phyloP scores from a whole-genome alignment of 2,329 filamentous ascomycete species.

The Helminthosporium solani region DNA sequence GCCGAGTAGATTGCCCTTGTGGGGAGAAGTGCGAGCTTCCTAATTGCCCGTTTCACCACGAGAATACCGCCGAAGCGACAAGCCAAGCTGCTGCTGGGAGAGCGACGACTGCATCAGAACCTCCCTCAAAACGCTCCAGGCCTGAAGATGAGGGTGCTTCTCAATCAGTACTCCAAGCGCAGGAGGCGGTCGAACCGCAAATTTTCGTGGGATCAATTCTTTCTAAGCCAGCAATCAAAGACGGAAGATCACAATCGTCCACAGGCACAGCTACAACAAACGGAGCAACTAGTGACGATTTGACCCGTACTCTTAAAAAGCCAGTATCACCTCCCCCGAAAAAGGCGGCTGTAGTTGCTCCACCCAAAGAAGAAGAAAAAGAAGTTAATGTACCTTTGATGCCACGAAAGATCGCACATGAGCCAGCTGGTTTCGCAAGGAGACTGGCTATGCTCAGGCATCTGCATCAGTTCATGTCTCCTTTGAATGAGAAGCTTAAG shows the following conservation, averaged over 20 bases:
- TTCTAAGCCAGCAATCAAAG: constrained; percentile 15
- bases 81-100: constrained; percentile 3
- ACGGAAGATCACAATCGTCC: constrained; percentile 2
- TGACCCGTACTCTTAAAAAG: constrained; percentile 28
- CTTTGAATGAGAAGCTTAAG: constrained; percentile 64
- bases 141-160: constrained; percentile 19
- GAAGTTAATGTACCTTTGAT: constrained; percentile 59
- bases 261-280: constrained; percentile 6
- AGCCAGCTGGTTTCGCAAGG: constrained; percentile 42
- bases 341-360: constrained; percentile 12
- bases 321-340: constrained; percentile 36
- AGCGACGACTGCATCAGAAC: constrained; percentile 9
- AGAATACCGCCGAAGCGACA: constrained; percentile 19
- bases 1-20: constrained; percentile 51
- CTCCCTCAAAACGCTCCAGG: constrained; percentile 34
- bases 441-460: constrained; percentile 53
- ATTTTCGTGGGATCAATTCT: constrained; percentile 29
- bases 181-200: constrained; percentile 8
- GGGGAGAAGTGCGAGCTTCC: constrained; percentile 52
- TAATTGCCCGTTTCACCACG: constrained; percentile 61
- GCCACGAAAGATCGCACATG: constrained; percentile 62
- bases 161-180: constrained; percentile 4
- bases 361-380: constrained; percentile 42
- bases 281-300: constrained; percentile 4
- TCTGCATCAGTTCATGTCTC: constrained; percentile 65